Base-by-base conservation (phyloP, 352 stramenopile genomes). In the Phytopythium montanum region DNA sequence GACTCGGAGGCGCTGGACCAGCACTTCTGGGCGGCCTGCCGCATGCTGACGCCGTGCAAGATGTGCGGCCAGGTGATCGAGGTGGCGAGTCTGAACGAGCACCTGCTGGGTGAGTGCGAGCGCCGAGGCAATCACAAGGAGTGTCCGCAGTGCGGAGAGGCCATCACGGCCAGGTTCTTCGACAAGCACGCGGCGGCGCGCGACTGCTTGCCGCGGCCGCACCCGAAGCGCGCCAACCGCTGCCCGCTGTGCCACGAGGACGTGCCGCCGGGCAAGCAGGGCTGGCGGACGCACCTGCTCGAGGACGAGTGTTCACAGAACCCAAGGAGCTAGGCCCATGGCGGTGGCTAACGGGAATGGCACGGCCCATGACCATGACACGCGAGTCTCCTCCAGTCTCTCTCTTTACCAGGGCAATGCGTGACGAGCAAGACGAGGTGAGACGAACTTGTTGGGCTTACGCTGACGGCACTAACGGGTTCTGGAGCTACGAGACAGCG, bases 1-100 rank as follows among this genome's bases (percentile, higher is more conserved):
- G 92, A 93, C 58, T 91, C 92, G 18, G 88, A 97, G 42, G 77
- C 74, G 5, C 65, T 98, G 23, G 91, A 97, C 64, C 81, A 96
- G 65, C 92, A 98, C 63, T 97, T 97, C 61, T 98, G 89, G 88
- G 83, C 89, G 29, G 78, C 90, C 13, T 98, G 92, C 62, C 76
- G 79, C 25, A 94, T 98, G 87, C 75, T 98, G 12, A 96, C 90
- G 31, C 87, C 85, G 41, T 98, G 92, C 75, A 88, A 91, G 45
- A 94, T 96, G 78, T 98, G 92, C 60, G 87, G 87, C 14, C 92
- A 98, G 69, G 87, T 97, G 54, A 97, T 98, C 56, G 92, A 98
- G 65, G 95, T 98, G 14, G 71, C 83, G 2, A 79, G 76, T 10
- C 64, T 98, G 21, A 94, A 95, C 51, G 91, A 98, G 39, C 92